Evolutionary conservation across 2,329 filamentous ascomycete genomes (phyloP), one percentile per base, ranked within the genome.

Genomic region (Ophiocordyceps camponoti-floridani): DNA sequence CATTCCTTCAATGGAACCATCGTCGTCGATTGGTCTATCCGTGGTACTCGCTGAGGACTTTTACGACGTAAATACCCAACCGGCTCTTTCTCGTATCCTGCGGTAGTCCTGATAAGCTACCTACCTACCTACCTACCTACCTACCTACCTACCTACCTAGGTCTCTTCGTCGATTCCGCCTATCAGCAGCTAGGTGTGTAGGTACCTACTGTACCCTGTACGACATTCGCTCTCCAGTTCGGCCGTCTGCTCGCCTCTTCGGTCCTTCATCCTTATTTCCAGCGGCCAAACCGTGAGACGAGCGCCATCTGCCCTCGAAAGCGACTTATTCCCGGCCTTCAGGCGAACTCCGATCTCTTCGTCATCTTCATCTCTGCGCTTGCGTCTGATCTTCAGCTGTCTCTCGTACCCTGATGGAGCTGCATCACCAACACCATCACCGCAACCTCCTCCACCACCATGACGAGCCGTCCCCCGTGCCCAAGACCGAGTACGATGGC

Each of bases 181-280:
- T 30, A 30, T 12, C 28, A 30, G 12, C 12, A 30, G 12, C 3
- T 30, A 7, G 8, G 9, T 30, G 9, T 12, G 28, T 8, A 30
- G n/a, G n/a, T n/a, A n/a, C n/a, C n/a, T n/a, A n/a, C n/a, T n/a
- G n/a, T n/a, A n/a, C n/a, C n/a, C 28, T 30, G 28, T 30, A 30
- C 28, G 28, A 30, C 12, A 18, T 18, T 16, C 10, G 35, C 10
- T 11, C n/a, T 37, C 14, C 35, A 23, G 5, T 5, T 16, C 14
- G 2, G 14, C 14, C 35, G 5, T 18, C 10, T 16, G 13, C 16
- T 16, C 13, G n/a, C 48, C 45, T 45, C 49, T 49, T 48, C 9
- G 28, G 8, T 12, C 48, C 52, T 49, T 43, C 23, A 11, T 48
- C 45, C 43, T 58, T 57, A 57, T 58, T 58, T 47, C 58, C 58